A percentile compares a stretch with the other conserved stretches of the same genome.
phyloP scores from a whole-genome alignment of 306 rosid species.

The Castanea mollissima region DNA sequence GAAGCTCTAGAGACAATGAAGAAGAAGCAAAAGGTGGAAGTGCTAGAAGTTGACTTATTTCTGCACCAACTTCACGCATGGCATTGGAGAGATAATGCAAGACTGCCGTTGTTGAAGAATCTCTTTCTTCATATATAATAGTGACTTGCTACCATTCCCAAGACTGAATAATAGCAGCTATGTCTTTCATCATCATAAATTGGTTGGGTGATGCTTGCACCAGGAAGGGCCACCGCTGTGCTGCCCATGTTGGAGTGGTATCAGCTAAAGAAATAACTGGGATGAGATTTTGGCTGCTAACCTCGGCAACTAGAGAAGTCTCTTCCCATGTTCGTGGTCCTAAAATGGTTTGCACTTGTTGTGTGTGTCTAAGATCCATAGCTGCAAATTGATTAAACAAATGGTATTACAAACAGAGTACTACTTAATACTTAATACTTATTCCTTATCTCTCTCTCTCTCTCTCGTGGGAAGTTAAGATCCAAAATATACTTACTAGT shows the following conservation, averaged over 20 bases:
- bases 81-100: slow-evolving; percentile 30
- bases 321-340: slow-evolving; percentile 53
- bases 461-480: no score
- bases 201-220: slow-evolving; percentile 32
- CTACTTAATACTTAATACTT: no score
- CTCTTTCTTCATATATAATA: slow-evolving; percentile 39
- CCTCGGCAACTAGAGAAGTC: slow-evolving; percentile 35
- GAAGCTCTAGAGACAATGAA: slow-evolving; percentile 33
- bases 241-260: slow-evolving; percentile 44
- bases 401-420: no score
- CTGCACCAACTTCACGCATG: slow-evolving; percentile 22
- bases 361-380: slow-evolving; percentile 29
- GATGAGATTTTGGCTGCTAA: slow-evolving; percentile 27
- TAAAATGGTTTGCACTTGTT: slow-evolving; percentile 34
- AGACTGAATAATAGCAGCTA: slow-evolving; percentile 40
- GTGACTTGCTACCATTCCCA: slow-evolving; percentile 35
- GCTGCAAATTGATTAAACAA: slow-evolving; percentile 25
- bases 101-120: slow-evolving; percentile 25
- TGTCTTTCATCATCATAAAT: slow-evolving; percentile 35
- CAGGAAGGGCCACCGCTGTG: slow-evolving; percentile 34
- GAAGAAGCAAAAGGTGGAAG: slow-evolving; percentile 32
- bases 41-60: slow-evolving; percentile 20
- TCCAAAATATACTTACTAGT: no score
- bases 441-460: no score
- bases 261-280: slow-evolving; percentile 43